Evolutionary conservation across 345 rosid species (phyloP).

Genomic region (Mercurialis annua): DNA sequence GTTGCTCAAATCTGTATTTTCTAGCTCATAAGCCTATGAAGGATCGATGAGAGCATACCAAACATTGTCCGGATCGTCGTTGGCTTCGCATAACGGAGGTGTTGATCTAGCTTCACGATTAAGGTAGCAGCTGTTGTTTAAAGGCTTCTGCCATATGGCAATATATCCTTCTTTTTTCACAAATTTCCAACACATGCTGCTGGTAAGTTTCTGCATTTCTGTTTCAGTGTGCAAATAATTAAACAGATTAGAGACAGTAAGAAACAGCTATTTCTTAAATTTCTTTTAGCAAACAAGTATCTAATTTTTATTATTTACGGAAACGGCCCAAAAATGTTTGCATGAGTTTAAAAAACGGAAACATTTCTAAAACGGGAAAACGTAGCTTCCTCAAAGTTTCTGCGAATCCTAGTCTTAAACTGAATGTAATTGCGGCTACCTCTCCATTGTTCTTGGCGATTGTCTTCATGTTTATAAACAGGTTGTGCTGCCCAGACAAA

Average conservation of each 20-base stretch:
- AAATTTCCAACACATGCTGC: slow-evolving; percentile 54
- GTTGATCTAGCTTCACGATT: slow-evolving; percentile 34
- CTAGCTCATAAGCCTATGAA: background rate
- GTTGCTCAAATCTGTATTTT: background rate
- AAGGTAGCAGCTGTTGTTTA: slow-evolving; percentile 56
- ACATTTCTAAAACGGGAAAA: too few species aligned
- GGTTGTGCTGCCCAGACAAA: slow-evolving; percentile 66
- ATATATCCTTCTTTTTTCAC: slow-evolving; percentile 55
- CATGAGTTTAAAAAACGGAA: background rate
- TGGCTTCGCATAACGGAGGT: slow-evolving; percentile 49
- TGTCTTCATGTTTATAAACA: slow-evolving; percentile 48
- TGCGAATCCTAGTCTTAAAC: too few species aligned
- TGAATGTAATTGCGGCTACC: too few species aligned
- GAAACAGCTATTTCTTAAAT: too few species aligned
- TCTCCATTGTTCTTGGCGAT: slow-evolving; percentile 51
- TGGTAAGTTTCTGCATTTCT: slow-evolving; percentile 58
- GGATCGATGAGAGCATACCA: slow-evolving; percentile 37
- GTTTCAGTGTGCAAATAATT: slow-evolving; percentile 12
- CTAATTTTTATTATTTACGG: too few species aligned
- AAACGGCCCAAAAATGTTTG: too few species aligned
- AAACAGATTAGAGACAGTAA: too few species aligned
- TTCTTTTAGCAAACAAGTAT: too few species aligned
- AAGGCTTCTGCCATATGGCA: slow-evolving; percentile 60
- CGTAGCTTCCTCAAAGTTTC: too few species aligned
- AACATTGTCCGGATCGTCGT: slow-evolving; percentile 56